Conservation (phyloP, 2,329 filamentous ascomycete genomes). For the Verticillium nonalfalfae region DNA sequence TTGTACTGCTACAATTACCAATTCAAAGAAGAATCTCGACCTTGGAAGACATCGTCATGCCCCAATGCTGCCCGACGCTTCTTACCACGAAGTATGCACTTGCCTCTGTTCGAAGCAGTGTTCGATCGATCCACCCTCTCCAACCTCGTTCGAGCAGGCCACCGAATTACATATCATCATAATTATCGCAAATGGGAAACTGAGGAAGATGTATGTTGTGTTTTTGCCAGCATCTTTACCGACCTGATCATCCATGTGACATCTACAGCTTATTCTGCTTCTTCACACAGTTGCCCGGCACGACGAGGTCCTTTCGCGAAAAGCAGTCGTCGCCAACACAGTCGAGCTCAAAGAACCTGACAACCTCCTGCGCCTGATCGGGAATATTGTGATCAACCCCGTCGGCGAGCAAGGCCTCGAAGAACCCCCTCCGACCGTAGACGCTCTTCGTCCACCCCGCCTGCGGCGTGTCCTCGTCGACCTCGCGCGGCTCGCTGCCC, state of each 20-base stretch:
- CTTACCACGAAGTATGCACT: too few species aligned
- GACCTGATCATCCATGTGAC: neutral
- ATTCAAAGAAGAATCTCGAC: too few species aligned
- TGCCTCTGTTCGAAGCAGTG: too few species aligned
- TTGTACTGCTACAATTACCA: too few species aligned
- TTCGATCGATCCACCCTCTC: too few species aligned
- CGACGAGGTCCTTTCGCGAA: slow-evolving; percentile 7
- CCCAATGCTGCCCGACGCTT: too few species aligned
- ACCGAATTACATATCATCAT: neutral
- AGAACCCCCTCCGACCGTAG: slow-evolving; percentile 8
- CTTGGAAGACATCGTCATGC: too few species aligned
- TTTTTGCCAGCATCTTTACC: too few species aligned
- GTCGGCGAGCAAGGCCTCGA: slow-evolving; percentile 12
- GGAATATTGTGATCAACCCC: slow-evolving; percentile 12
- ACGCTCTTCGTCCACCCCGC: slow-evolving; percentile 12
- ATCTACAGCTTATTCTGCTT: neutral
- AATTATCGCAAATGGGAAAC: neutral
- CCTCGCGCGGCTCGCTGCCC: slow-evolving; percentile 3
- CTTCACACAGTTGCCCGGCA: neutral
- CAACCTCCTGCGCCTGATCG: slow-evolving; percentile 10
- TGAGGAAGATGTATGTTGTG: too few species aligned
- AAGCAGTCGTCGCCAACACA: slow-evolving; percentile 11
- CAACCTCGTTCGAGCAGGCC: too few species aligned
- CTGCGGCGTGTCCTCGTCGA: slow-evolving; percentile 3
- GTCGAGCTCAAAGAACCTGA: slow-evolving; percentile 13